These are phyloP conservation scores for Tetrapisispora arboricola DNA, from an alignment of 805 yeast genomes.

Conservation along the genomic window DNA sequence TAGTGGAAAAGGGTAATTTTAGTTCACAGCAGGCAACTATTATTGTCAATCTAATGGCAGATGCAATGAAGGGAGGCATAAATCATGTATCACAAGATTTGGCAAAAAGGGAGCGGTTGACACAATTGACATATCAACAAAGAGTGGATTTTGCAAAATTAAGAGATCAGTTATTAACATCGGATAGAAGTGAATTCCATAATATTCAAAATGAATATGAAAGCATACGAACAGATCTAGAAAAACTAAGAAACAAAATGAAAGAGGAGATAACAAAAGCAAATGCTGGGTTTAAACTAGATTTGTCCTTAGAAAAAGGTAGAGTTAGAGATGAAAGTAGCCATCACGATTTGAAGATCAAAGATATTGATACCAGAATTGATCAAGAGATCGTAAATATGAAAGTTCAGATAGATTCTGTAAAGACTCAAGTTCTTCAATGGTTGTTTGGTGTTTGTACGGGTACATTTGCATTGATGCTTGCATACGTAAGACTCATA, in stretches of 20 bases:
- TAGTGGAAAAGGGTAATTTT: conserved; percentile 58
- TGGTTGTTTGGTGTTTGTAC: conserved; percentile 98
- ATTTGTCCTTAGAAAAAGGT: conserved; percentile 88
- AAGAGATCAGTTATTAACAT: conserved; percentile 80
- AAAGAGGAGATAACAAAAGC: conserved; percentile 87
- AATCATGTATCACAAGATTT: conserved; percentile 62
- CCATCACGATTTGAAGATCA: conserved; percentile 83
- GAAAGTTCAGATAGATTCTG: conserved; percentile 90
- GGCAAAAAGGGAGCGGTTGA: conserved; percentile 76
- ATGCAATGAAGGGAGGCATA: conserved; percentile 73
- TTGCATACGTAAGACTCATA: conserved; percentile 76
- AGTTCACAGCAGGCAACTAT: conserved; percentile 67
- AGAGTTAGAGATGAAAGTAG: conserved; percentile 90
- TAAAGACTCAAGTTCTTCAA: conserved; percentile 93
- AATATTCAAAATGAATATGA: conserved; percentile 81
- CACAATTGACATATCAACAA: conserved; percentile 85
- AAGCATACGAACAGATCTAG: conserved; percentile 69
- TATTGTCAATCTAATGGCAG: conserved; percentile 61
- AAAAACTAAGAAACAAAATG: conserved; percentile 71
- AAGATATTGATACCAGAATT: conserved; percentile 88
- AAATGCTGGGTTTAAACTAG: conserved; percentile 82
- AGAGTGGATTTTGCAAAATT: conserved; percentile 93
- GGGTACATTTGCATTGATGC: conserved; percentile 89
- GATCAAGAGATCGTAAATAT: conserved; percentile 93
- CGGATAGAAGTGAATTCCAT: conserved; percentile 79